Conservation (phyloP, 805 yeast genomes). For the Kuraishia molischiana region DNA sequence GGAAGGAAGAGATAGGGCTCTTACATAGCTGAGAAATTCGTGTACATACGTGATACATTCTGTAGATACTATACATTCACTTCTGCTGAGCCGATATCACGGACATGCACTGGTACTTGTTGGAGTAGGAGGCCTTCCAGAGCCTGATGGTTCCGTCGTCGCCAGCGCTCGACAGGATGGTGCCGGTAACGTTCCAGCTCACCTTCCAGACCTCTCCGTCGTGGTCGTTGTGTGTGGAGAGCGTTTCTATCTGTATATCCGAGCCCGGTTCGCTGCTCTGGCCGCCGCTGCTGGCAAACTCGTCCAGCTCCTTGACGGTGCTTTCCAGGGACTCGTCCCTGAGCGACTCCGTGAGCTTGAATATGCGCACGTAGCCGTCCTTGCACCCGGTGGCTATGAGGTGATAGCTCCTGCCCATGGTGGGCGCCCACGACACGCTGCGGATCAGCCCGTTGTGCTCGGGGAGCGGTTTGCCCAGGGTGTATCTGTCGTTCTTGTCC, state of each 20-base stretch:
- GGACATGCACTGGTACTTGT: slow-evolving; percentile 87
- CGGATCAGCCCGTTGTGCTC: slow-evolving; percentile 85
- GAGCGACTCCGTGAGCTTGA: slow-evolving; percentile 49
- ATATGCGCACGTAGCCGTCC: slow-evolving; percentile 86
- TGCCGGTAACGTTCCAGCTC: slow-evolving; percentile 90
- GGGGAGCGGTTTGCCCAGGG: slow-evolving; percentile 54
- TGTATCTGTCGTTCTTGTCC: slow-evolving; percentile 39
- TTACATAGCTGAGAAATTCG: not conserved
- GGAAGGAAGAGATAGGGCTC: not conserved
- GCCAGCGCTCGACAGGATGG: slow-evolving; percentile 86
- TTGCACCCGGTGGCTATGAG: slow-evolving; percentile 92
- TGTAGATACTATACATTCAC: not conserved
- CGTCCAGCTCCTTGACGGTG: not conserved
- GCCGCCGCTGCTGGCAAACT: not conserved
- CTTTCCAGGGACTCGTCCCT: slow-evolving; percentile 1
- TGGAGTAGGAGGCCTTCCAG: slow-evolving; percentile 84
- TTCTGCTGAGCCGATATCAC: slow-evolving; percentile 52
- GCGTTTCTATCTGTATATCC: slow-evolving; percentile 36
- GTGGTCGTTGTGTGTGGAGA: slow-evolving; percentile 68
- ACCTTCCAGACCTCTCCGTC: slow-evolving; percentile 93
- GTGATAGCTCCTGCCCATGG: slow-evolving; percentile 85
- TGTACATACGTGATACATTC: not conserved
- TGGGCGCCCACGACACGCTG: slow-evolving; percentile 93
- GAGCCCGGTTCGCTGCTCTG: not conserved
- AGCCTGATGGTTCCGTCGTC: slow-evolving; percentile 88